A percentile compares a stretch with the other conserved stretches of the same genome.
Evolutionary conservation across 306 rosid genomes (phyloP).

Genomic region (Medicago ruthenica): DNA sequence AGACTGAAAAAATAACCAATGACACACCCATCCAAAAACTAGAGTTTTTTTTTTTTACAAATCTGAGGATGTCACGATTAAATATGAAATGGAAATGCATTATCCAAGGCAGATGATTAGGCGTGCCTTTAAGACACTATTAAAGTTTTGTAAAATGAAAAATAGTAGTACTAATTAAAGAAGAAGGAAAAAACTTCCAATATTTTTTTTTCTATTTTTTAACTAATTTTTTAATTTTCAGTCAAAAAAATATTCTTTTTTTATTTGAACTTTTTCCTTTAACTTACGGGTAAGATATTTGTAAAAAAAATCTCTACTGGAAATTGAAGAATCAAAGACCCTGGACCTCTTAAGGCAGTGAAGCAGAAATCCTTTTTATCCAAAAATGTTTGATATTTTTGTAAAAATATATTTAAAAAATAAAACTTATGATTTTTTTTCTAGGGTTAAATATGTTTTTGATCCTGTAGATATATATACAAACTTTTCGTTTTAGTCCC

Average conservation of each 20-base stretch:
- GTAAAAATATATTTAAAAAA: no score
- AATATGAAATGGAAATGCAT: background rate
- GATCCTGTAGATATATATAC: no score
- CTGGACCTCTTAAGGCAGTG: no score
- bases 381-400: no score
- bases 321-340: no score
- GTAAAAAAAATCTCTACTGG: no score
- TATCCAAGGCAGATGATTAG: background rate
- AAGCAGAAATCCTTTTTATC: no score
- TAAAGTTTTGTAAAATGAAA: background rate
- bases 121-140: background rate
- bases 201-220: background rate
- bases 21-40: constrained; percentile 35
- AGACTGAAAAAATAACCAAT: constrained; percentile 34
- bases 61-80: constrained; percentile 5
- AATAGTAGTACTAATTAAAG: no score
- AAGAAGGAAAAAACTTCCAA: background rate
- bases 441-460: no score
- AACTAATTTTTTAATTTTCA: background rate
- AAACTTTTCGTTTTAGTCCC: no score
- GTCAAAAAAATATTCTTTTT: background rate
- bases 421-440: background rate
- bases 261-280: background rate
- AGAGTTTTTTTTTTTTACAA: no score
- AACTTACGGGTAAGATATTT: background rate